These are phyloP conservation scores for Haplosporangium sp. DNA, from an alignment of 371 early-diverging fungal species.

Conservation along the genomic window DNA sequence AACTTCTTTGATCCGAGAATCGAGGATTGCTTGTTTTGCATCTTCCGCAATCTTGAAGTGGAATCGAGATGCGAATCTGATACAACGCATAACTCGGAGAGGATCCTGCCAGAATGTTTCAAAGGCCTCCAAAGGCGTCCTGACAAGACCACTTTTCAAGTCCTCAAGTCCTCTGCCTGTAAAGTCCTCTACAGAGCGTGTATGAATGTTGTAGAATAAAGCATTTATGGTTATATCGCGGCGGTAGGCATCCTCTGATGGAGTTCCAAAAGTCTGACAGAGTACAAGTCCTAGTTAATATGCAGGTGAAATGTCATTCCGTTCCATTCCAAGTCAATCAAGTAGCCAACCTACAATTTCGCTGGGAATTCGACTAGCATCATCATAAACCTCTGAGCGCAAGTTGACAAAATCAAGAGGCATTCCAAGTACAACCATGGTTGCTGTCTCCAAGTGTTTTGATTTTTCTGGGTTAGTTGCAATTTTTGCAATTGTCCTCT, in stretches of 20 bases:
- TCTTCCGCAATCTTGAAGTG: constrained; percentile 82
- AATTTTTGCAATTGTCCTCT: constrained; percentile 82
- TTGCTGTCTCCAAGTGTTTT: constrained; percentile 99
- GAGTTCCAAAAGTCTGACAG: constrained; percentile 88
- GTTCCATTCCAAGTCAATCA: neutral
- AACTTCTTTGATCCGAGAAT: constrained; percentile 72
- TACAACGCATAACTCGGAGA: constrained; percentile 94
- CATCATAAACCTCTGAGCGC: constrained; percentile 92
- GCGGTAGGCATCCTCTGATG: constrained; percentile 96
- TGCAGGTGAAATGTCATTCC: neutral
- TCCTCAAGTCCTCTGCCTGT: constrained; percentile 88
- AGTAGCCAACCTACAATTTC: constrained; percentile 61
- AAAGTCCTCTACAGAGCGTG: constrained; percentile 92
- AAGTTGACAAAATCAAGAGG: constrained; percentile 97
- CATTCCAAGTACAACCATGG: constrained; percentile 83
- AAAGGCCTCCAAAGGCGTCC: constrained; percentile 95
- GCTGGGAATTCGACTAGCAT: constrained; percentile 87
- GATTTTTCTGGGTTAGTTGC: constrained; percentile 96
- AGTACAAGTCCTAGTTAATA: neutral
- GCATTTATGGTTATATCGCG: constrained; percentile 99
- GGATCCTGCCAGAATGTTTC: constrained; percentile 99
- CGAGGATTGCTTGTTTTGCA: constrained; percentile 73
- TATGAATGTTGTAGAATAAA: constrained; percentile 97
- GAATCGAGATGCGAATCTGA: constrained; percentile 96
- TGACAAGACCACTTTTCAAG: constrained; percentile 74